A percentile compares a stretch with the other conserved stretches of the same genome.
phyloP scores from a whole-genome alignment of 495 filamentous ascomycete genomes.

The Podospora tetraspora region DNA sequence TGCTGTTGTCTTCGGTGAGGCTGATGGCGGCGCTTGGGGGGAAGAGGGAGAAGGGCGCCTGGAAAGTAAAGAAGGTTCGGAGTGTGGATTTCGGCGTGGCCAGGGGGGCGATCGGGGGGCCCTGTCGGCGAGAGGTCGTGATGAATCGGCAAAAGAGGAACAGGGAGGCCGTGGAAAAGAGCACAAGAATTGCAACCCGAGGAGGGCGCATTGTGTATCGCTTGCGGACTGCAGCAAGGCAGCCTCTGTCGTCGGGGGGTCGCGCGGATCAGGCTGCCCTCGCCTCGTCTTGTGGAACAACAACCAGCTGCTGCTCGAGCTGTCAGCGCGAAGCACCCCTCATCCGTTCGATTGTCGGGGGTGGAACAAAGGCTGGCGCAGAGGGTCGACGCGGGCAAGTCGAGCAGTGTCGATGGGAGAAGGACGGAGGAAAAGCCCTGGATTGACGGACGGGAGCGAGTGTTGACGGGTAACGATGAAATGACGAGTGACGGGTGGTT shows the following conservation, averaged over 20 bases:
- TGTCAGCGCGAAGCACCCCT: constrained; percentile 1
- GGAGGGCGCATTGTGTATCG: constrained; percentile 41
- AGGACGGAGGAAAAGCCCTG: neutral
- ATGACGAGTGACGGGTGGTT: constrained; percentile 4
- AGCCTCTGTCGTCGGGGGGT: constrained; percentile 6
- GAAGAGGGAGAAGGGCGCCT: constrained; percentile 66
- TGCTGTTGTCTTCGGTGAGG: constrained; percentile 95
- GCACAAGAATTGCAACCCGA: constrained; percentile 40
- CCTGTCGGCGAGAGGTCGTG: constrained; percentile 27
- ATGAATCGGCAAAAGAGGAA: constrained; percentile 45
- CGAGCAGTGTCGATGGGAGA: neutral
- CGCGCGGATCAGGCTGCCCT: constrained; percentile 7
- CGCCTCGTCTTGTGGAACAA: constrained; percentile 9
- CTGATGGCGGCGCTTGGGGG: constrained; percentile 92
- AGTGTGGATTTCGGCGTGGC: constrained; percentile 33
- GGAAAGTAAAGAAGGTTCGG: constrained; percentile 44
- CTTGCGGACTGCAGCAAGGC: constrained; percentile 4
- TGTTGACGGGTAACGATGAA: constrained; percentile 8
- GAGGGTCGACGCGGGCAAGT: neutral
- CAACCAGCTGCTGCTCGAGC: constrained; percentile 11
- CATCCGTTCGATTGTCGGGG: constrained; percentile 5
- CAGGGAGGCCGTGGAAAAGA: constrained; percentile 43
- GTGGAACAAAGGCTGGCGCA: neutral
- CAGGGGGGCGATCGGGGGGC: constrained; percentile 22
- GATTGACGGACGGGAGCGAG: neutral